Conservation (phyloP, 2,329 filamentous ascomycete species). For the Fusarium sp. region DNA sequence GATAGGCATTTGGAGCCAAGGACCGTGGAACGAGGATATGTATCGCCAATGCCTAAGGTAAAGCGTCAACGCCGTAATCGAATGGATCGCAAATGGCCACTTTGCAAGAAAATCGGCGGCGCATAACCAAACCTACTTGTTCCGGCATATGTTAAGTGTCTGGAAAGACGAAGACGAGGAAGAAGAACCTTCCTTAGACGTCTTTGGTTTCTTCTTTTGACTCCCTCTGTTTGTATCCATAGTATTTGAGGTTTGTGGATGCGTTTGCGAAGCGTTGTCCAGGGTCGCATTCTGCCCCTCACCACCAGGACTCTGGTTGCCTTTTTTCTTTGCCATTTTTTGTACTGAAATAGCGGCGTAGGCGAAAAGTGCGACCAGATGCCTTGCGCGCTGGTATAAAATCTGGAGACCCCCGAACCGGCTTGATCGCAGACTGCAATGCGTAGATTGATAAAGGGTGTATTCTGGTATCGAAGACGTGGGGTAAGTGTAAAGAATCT, state of each 20-base stretch:
- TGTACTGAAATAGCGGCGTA: slow-evolving; percentile 1
- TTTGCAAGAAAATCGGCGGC: neutral
- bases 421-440: slow-evolving; percentile 5
- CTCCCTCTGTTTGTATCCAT: slow-evolving; percentile 1
- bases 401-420: neutral
- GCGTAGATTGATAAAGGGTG: slow-evolving; percentile 13
- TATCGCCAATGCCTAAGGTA: slow-evolving; percentile 79
- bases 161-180: slow-evolving; percentile 16
- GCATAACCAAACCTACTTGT: slow-evolving; percentile 65
- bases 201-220: slow-evolving; percentile 25
- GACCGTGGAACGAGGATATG: slow-evolving; percentile 84
- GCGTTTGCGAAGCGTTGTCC: slow-evolving; percentile 5
- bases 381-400: neutral
- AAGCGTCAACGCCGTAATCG: slow-evolving; percentile 18
- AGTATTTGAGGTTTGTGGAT: slow-evolving; percentile 17
- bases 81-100: neutral
- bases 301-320: slow-evolving; percentile 56
- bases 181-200: slow-evolving; percentile 9
- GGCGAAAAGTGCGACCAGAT: neutral
- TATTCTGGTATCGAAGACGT: slow-evolving; percentile 26
- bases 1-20: slow-evolving; percentile 82
- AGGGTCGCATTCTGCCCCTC: slow-evolving; percentile 27
- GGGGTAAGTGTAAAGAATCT: slow-evolving; percentile 26
- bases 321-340: slow-evolving; percentile 60
- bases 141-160: slow-evolving; percentile 60